Evolutionary conservation across 345 rosid genomes (phyloP).

Genomic region (Clarkia xantiana): DNA sequence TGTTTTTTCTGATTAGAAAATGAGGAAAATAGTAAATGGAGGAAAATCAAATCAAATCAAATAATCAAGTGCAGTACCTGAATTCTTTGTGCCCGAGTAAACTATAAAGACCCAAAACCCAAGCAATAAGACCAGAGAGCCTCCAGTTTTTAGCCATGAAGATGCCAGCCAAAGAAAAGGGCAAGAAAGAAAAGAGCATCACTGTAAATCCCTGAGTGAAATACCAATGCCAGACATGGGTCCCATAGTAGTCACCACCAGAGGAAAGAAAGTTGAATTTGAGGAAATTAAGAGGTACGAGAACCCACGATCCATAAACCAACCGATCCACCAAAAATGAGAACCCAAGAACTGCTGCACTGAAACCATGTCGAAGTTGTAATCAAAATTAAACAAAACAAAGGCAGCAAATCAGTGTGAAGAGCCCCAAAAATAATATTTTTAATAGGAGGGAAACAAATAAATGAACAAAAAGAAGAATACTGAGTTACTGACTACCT

Average conservation of each 20-base stretch:
- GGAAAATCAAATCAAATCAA: slow-evolving; percentile 4
- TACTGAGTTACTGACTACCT: slow-evolving; percentile 13
- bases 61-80: slow-evolving; percentile 26
- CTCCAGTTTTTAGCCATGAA: slow-evolving; percentile 44
- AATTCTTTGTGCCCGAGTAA: slow-evolving; percentile 88
- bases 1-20: slow-evolving; percentile 14
- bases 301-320: slow-evolving; percentile 78
- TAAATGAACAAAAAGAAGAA: neutral
- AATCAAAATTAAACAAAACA: slow-evolving; percentile 3
- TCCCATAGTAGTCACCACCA: slow-evolving; percentile 92
- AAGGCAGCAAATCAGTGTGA: neutral
- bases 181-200: slow-evolving; percentile 79
- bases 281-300: slow-evolving; percentile 79
- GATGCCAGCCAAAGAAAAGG: slow-evolving; percentile 48
- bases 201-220: slow-evolving; percentile 79
- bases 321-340: slow-evolving; percentile 49
- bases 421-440: neutral
- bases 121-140: slow-evolving; percentile 62
- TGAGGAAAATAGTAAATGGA: slow-evolving; percentile 12
- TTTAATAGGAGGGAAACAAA: neutral
- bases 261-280: slow-evolving; percentile 91
- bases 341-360: slow-evolving; percentile 59
- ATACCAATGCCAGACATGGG: slow-evolving; percentile 99
- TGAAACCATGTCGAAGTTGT: slow-evolving; percentile 19
- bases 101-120: slow-evolving; percentile 72